phyloP scores from a whole-genome alignment of 1,284 basidiomycete genomes.

The Irpex rosettiformis region DNA sequence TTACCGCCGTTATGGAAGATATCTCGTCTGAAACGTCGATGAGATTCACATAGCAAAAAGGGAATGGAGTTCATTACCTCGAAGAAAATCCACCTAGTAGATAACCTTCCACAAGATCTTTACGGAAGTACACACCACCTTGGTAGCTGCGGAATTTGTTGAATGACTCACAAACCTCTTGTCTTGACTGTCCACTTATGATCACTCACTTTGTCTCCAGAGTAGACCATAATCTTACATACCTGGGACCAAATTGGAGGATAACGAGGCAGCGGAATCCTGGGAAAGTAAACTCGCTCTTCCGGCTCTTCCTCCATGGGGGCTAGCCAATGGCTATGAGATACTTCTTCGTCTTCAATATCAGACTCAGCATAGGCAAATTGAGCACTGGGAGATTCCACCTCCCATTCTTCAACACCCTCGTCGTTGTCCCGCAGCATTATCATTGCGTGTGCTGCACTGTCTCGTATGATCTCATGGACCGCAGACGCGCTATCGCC shows the following conservation, averaged over 20 bases:
- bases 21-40: slow-evolving; percentile 51
- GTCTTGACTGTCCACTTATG: slow-evolving; percentile 57
- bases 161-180: slow-evolving; percentile 76
- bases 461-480: slow-evolving; percentile 10
- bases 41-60: slow-evolving; percentile 8
- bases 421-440: not conserved
- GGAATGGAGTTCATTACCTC: slow-evolving; percentile 35
- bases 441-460: not conserved
- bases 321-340: not conserved
- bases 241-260: slow-evolving; percentile 38
- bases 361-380: not conserved
- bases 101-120: slow-evolving; percentile 67
- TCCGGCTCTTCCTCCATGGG: not conserved
- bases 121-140: slow-evolving; percentile 65
- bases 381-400: not conserved
- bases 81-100: slow-evolving; percentile 67
- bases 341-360: not conserved
- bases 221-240: slow-evolving; percentile 10
- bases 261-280: slow-evolving; percentile 17
- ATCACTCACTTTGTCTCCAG: not conserved
- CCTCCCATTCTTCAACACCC: slow-evolving; percentile 10
- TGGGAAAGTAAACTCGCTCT: not conserved
- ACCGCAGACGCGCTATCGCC: not conserved
- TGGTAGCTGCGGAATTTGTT: slow-evolving; percentile 76
- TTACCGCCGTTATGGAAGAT: slow-evolving; percentile 57